phyloP scores from a whole-genome alignment of 2,329 filamentous ascomycete species.

The Colletotrichum coccodes region DNA sequence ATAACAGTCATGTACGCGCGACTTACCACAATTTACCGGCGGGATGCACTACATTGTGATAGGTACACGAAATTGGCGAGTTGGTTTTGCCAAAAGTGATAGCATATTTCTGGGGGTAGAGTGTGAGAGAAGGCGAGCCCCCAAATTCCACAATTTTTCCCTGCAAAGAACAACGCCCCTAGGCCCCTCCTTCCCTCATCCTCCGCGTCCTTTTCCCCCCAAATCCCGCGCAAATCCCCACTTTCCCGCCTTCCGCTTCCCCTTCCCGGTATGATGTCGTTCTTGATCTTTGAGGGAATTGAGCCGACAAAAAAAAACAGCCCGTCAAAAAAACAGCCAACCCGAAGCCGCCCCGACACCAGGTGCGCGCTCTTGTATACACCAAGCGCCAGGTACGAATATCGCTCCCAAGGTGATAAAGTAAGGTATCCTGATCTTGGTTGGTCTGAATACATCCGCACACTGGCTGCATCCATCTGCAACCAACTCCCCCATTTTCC shows the following conservation, averaged over 20 bases:
- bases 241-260: constrained; percentile 14
- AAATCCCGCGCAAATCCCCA: constrained; percentile 14
- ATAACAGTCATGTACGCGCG: constrained; percentile 24
- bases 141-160: neutral
- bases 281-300: neutral
- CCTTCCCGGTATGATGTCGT: constrained; percentile 17
- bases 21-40: neutral
- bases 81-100: neutral
- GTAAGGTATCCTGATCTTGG: neutral
- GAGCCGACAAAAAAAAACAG: no score
- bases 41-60: neutral
- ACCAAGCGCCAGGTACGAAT: neutral
- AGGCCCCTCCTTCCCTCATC: neutral
- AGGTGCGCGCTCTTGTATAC: neutral
- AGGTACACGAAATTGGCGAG: neutral
- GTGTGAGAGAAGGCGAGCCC: neutral
- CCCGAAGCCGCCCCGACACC: neutral
- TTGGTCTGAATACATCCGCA: neutral
- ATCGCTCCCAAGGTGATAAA: neutral
- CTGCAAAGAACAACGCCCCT: neutral
- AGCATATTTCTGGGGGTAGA: constrained; percentile 5
- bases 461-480: neutral
- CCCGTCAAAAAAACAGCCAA: neutral
- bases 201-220: neutral
- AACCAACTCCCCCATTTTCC: constrained; percentile 16